These are phyloP conservation scores for Lepidium aucheri DNA, from an alignment of 345 rosid genomes.

Conservation along the genomic window DNA sequence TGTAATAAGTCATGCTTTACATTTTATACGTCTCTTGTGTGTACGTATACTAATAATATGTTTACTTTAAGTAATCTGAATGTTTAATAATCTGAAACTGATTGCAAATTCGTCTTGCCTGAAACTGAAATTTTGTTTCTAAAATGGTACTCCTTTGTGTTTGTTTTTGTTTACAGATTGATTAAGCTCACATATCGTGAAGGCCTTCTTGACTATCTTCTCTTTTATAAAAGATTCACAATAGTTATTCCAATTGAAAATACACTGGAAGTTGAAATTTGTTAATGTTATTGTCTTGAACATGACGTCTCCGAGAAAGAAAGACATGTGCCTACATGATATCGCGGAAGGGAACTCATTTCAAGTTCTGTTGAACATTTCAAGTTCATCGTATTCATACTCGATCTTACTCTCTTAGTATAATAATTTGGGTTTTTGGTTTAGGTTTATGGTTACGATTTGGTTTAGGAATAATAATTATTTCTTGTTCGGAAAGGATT, in stretches of 20 bases:
- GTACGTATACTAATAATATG: neutral
- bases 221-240: neutral
- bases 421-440: too few species aligned
- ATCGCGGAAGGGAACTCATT: too few species aligned
- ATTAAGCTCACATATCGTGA: constrained; percentile 80
- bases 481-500: too few species aligned
- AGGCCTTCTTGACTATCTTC: constrained; percentile 79
- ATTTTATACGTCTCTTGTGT: neutral
- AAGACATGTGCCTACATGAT: too few species aligned
- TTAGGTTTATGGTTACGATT: too few species aligned
- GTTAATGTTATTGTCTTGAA: too few species aligned
- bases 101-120: neutral
- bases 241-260: neutral
- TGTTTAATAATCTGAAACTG: neutral
- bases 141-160: neutral
- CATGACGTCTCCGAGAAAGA: too few species aligned
- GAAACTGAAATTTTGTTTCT: neutral
- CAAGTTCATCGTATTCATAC: too few species aligned
- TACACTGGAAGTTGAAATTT: neutral
- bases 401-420: too few species aligned
- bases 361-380: too few species aligned
- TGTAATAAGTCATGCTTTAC: too few species aligned
- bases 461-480: too few species aligned
- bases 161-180: constrained; percentile 58
- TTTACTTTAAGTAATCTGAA: neutral